phyloP scores from a whole-genome alignment of 169 alveolate species.

The Plasmodium relictum region DNA sequence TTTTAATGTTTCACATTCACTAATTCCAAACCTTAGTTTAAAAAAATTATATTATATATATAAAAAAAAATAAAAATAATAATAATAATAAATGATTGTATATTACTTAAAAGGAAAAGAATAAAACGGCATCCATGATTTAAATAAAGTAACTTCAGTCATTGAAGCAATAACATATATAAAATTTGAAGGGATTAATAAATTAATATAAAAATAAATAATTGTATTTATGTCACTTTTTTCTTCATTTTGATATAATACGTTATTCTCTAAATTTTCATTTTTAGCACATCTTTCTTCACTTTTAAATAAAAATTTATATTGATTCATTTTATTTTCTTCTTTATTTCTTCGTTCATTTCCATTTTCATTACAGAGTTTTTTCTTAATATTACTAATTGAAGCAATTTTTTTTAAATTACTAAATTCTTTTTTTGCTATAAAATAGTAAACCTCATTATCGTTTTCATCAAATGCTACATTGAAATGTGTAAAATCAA shows the following conservation, averaged over 20 bases:
- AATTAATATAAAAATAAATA: slow-evolving; percentile 55
- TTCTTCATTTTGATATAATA: slow-evolving; percentile 15
- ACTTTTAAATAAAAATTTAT: neutral
- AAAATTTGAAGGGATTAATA: slow-evolving; percentile 53
- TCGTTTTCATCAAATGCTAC: slow-evolving; percentile 37
- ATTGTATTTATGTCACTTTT: slow-evolving; percentile 45
- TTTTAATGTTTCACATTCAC: slow-evolving; percentile 41
- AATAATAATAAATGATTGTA: neutral
- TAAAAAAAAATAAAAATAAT: neutral
- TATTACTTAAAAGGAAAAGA: slow-evolving; percentile 44
- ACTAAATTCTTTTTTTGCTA: slow-evolving; percentile 32
- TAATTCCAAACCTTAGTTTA: slow-evolving; percentile 39
- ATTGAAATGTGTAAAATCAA: slow-evolving; percentile 40
- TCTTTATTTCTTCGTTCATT: neutral
- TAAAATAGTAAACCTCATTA: slow-evolving; percentile 32
- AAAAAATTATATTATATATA: neutral
- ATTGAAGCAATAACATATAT: slow-evolving; percentile 40
- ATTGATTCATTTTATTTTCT: neutral
- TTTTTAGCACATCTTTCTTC: neutral
- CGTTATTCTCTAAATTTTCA: neutral
- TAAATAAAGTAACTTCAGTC: slow-evolving; percentile 30
- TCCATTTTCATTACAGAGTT: neutral
- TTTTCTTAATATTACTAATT: neutral
- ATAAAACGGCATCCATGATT: slow-evolving; percentile 61
- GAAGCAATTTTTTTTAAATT: slow-evolving; percentile 6